Evolutionary conservation across 495 filamentous ascomycete species (phyloP).

Genomic region (Glonium stellatum): DNA sequence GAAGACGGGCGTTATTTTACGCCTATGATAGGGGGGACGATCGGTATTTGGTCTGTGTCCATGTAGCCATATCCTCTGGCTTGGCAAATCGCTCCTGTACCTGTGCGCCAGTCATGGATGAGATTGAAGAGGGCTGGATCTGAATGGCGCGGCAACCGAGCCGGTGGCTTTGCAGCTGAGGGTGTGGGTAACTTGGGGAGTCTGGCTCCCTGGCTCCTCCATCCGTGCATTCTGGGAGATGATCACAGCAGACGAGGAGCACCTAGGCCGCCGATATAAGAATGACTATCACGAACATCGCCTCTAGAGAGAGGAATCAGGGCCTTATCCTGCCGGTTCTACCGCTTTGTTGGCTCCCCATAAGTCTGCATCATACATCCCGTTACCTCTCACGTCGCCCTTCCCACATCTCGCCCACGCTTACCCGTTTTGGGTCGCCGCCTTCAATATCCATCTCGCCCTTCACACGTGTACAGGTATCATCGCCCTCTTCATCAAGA

Average conservation of each 20-base stretch:
- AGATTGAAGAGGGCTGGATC: not conserved
- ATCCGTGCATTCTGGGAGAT: not conserved
- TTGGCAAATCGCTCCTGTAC: too few species aligned
- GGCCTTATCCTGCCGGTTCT: not conserved
- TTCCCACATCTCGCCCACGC: not conserved
- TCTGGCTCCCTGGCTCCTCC: too few species aligned
- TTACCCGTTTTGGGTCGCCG: not conserved
- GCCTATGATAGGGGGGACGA: too few species aligned
- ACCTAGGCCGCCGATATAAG: not conserved
- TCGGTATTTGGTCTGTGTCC: too few species aligned
- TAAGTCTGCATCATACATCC: not conserved
- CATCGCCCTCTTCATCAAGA: not conserved
- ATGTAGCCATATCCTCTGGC: too few species aligned
- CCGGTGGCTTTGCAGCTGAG: too few species aligned
- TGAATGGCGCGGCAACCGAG: not conserved
- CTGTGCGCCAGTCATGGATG: too few species aligned
- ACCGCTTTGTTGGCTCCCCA: not conserved
- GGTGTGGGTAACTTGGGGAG: too few species aligned
- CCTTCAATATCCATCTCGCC: slow-evolving; percentile 5
- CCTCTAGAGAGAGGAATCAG: not conserved
- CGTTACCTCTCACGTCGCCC: not conserved
- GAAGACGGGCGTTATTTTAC: too few species aligned
- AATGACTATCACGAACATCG: not conserved
- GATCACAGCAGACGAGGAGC: not conserved
- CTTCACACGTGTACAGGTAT: not conserved